Percentiles rank a stretch among this genome's conserved stretches.
Conservation (phyloP, 225 moss, liverwort and hornwort genomes). For the Polytrichum commune region DNA sequence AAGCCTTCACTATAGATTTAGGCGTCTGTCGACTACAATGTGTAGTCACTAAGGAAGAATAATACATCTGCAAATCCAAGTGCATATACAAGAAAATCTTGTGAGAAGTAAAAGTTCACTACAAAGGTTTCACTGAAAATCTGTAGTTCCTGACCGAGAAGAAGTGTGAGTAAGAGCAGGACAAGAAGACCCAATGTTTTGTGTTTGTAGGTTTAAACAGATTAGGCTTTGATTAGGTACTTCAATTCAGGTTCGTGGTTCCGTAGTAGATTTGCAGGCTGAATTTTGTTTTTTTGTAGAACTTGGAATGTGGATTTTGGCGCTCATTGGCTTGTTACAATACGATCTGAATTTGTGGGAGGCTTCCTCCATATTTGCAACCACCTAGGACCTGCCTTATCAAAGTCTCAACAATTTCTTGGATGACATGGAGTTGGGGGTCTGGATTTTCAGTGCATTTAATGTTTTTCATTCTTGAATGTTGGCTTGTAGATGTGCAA, state of each 20-base stretch:
- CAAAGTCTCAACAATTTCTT: background rate
- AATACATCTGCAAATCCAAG: background rate
- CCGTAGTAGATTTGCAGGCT: no score
- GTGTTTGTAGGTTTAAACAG: no score
- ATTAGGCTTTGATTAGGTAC: no score
- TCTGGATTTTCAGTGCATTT: background rate
- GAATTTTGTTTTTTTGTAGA: no score
- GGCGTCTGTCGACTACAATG: background rate
- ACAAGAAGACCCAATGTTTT: no score
- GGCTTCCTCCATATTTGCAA: background rate
- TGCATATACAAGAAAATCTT: background rate
- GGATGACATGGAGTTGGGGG: conserved; percentile 1
- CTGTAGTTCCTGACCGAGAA: no score
- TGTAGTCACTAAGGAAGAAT: background rate
- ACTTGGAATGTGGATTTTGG: background rate
- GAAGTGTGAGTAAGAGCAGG: no score
- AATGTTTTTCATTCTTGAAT: background rate
- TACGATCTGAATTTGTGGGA: background rate
- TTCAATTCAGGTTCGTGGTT: no score
- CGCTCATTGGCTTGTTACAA: background rate
- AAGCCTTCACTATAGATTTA: background rate
- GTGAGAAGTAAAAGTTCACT: background rate
- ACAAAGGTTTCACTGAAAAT: background rate
- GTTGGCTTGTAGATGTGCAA: conserved; percentile 34
- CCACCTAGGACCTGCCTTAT: conserved; percentile 1